A percentile compares a stretch with the other conserved stretches of the same genome.
Conservation (phyloP, 495 filamentous ascomycete genomes). For the Usnea hakonensis region DNA sequence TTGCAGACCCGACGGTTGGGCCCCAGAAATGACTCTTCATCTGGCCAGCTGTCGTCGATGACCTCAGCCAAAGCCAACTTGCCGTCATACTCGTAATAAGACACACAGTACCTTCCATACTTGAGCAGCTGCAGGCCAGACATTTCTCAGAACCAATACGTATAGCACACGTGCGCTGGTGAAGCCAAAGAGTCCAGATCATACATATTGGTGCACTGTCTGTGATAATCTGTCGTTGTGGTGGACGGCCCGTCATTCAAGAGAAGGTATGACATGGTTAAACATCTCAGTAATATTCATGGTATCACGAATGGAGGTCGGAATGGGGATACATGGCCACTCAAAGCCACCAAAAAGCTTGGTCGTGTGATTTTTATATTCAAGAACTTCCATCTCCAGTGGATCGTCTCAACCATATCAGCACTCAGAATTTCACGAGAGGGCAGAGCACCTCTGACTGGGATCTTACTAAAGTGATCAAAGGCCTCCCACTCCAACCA, state of each 20-base stretch:
- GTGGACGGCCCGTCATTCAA: not conserved
- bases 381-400: not conserved
- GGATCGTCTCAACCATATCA: constrained; percentile 9
- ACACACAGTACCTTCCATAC: not conserved
- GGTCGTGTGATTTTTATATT: constrained; percentile 11
- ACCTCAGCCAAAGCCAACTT: not conserved
- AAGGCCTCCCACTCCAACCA: constrained; percentile 7
- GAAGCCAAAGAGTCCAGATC: not conserved
- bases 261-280: constrained; percentile 4
- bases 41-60: not conserved
- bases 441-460: not conserved
- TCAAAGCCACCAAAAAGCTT: not conserved
- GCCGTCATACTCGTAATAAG: not conserved
- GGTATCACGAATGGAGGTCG: not conserved
- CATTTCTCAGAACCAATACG: not conserved
- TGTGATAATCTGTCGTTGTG: not conserved
- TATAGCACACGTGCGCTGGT: not conserved
- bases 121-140: not conserved
- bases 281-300: not conserved
- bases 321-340: constrained; percentile 5
- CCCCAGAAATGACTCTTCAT: not conserved
- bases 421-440: not conserved
- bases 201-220: constrained; percentile 7
- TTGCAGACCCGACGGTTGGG: not conserved
- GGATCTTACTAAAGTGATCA: not conserved